Conservation (phyloP, 129 eudicot genomes). For the Flaveria trinervia region DNA sequence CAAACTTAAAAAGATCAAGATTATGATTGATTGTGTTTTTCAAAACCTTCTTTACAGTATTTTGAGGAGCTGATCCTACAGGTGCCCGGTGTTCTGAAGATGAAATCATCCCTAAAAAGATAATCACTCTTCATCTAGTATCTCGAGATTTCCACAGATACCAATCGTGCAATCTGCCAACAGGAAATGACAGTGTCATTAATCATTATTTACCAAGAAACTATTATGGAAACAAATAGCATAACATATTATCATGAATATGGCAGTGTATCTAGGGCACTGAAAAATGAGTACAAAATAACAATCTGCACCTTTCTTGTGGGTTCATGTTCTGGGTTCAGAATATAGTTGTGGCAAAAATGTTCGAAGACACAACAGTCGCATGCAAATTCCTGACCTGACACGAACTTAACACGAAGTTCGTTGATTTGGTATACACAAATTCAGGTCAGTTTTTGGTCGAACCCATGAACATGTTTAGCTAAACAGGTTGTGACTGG, state of each 20-base stretch:
- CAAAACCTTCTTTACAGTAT: constrained; percentile 13
- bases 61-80: constrained; percentile 1
- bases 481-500: neutral
- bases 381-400: neutral
- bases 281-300: neutral
- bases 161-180: neutral
- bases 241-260: neutral
- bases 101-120: neutral
- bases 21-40: neutral
- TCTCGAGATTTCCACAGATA: neutral
- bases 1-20: constrained; percentile 6
- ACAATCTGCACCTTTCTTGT: neutral
- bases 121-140: neutral
- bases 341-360: neutral
- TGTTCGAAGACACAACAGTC: neutral
- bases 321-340: neutral
- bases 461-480: too few species aligned
- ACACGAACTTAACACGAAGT: neutral
- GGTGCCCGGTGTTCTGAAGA: neutral
- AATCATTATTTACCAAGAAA: too few species aligned
- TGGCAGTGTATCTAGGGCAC: neutral
- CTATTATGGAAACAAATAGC: too few species aligned
- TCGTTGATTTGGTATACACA: neutral
- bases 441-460: too few species aligned
- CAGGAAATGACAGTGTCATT: neutral